Percentiles rank a stretch among this genome's conserved stretches.
These are phyloP conservation scores for Aspergillus sp. DNA, from an alignment of 2,329 filamentous ascomycete genomes.

Conservation along the genomic window DNA sequence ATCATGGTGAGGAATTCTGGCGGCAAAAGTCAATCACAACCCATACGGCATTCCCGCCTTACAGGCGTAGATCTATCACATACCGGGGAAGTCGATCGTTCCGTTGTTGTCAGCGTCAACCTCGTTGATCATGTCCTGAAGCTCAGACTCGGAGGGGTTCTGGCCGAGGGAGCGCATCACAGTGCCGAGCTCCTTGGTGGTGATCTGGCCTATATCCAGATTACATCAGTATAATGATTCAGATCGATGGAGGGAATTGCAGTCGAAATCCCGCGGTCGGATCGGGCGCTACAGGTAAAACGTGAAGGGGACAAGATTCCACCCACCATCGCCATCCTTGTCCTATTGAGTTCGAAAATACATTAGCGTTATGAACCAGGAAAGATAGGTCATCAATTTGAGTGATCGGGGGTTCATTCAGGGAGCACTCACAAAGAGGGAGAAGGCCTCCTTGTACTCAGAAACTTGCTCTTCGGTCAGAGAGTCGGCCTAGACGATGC, in stretches of 20 bases:
- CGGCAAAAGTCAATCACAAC: constrained; percentile 21
- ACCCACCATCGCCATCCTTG: constrained; percentile 89
- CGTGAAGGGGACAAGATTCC: constrained; percentile 11
- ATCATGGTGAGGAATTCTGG: constrained; percentile 90
- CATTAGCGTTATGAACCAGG: constrained; percentile 22
- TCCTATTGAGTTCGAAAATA: constrained; percentile 57
- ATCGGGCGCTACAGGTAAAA: not conserved
- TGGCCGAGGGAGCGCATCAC: constrained; percentile 89
- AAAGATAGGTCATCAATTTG: not conserved
- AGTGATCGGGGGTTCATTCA: not conserved
- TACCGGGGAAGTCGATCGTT: constrained; percentile 89
- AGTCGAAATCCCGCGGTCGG: not conserved
- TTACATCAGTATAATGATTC: not conserved
- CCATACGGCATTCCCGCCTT: not conserved
- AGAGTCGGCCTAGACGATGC: constrained; percentile 76
- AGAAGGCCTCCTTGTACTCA: constrained; percentile 99
- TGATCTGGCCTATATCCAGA: constrained; percentile 72
- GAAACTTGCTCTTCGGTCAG: constrained; percentile 99
- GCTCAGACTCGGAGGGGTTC: constrained; percentile 85
- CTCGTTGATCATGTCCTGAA: constrained; percentile 94
- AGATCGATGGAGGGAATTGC: not conserved
- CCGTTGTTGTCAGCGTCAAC: constrained; percentile 91
- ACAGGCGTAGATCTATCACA: constrained; percentile 27
- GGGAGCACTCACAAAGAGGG: constrained; percentile 84
- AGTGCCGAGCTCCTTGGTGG: constrained; percentile 85